Conservation (phyloP, 257 asterid species). For the Jaltomata sinuosa region DNA sequence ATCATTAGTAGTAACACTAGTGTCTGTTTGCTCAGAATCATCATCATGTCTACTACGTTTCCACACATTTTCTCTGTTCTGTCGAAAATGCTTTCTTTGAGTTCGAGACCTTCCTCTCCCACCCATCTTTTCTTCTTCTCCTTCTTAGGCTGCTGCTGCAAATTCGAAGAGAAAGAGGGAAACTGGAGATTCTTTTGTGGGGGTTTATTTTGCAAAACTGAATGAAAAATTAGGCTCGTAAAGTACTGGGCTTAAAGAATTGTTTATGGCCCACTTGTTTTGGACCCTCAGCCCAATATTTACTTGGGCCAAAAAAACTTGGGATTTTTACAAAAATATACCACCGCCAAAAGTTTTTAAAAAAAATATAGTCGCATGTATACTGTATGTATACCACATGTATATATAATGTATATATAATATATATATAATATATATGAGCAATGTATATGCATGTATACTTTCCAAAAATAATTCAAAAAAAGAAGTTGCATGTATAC, state of each 20-base stretch:
- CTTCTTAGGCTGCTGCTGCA: background rate
- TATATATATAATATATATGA: too few relatives aligned
- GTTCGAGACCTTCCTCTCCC: constrained; percentile 71
- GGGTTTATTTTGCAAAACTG: background rate
- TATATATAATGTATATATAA: too few relatives aligned
- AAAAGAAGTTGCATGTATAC: too few relatives aligned
- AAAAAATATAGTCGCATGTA: too few relatives aligned
- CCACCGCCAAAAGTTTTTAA: too few relatives aligned
- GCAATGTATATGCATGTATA: too few relatives aligned
- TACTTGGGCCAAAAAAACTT: background rate
- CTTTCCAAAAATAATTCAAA: too few relatives aligned
- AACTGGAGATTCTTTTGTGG: background rate
- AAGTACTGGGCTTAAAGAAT: background rate
- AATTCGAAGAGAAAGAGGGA: background rate
- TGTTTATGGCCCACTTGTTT: background rate
- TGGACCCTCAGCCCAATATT: background rate
- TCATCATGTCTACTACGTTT: constrained; percentile 38
- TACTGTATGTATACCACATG: too few relatives aligned
- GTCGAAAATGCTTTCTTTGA: constrained; percentile 69
- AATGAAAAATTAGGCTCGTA: background rate
- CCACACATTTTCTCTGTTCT: constrained; percentile 62
- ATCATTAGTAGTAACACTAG: constrained; percentile 20
- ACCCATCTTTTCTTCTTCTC: constrained; percentile 26
- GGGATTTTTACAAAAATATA: too few relatives aligned
- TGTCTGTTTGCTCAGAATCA: constrained; percentile 1